Evolutionary conservation across 2,329 filamentous ascomycete species (phyloP).

Genomic region (Fusarium heterosporum): DNA sequence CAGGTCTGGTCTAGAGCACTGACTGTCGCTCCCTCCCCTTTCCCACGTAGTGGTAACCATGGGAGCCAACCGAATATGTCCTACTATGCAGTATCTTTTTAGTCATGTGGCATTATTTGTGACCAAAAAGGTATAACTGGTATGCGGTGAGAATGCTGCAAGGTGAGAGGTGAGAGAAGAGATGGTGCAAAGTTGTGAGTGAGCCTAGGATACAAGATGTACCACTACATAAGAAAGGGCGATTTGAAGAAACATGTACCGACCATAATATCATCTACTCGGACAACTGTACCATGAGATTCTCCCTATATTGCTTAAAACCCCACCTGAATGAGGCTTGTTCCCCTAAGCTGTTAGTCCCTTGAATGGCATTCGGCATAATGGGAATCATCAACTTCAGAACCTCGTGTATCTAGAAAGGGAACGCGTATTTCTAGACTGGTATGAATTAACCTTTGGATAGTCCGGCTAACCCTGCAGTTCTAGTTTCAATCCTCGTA

Average conservation of each 20-base stretch:
- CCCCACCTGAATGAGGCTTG: conserved; percentile 3
- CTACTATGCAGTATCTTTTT: neutral
- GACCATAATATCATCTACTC: too few species aligned
- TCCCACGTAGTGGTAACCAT: neutral
- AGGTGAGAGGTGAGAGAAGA: neutral
- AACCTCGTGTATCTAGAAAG: conserved; percentile 1
- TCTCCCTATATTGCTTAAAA: neutral
- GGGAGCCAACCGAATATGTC: conserved; percentile 9
- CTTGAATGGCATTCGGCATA: neutral
- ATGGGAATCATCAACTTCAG: conserved; percentile 14
- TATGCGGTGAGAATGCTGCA: conserved; percentile 13
- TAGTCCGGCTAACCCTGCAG: conserved; percentile 1
- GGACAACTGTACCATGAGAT: neutral
- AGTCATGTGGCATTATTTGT: conserved; percentile 26
- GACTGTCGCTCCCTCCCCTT: conserved; percentile 18
- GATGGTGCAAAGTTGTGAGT: neutral
- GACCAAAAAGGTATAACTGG: conserved; percentile 32
- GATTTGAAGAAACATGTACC: too few species aligned
- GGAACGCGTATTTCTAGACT: neutral
- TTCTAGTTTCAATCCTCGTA: neutral
- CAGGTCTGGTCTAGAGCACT: conserved; percentile 24
- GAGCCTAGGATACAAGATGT: neutral
- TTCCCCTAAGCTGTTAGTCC: neutral
- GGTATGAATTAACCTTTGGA: conserved; percentile 5
- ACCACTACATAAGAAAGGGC: too few species aligned